Evolutionary conservation across 345 rosid species (phyloP).

Genomic region (Acer negundo): DNA sequence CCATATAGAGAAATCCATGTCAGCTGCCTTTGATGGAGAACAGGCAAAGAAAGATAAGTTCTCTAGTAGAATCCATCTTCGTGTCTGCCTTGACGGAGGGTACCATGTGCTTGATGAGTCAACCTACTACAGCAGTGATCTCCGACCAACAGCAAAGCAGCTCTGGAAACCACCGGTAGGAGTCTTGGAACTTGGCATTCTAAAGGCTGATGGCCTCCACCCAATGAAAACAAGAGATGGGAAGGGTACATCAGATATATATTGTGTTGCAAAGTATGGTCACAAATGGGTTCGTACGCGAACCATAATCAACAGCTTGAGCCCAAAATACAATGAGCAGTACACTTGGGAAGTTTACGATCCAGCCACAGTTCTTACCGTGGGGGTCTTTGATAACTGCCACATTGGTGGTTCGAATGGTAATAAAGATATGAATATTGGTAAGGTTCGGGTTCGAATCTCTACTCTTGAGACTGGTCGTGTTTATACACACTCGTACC

Average conservation of each 20-base stretch:
- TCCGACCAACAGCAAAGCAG: conserved; percentile 87
- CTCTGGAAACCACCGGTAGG: conserved; percentile 78
- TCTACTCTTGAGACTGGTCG: conserved; percentile 84
- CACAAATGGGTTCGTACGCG: conserved; percentile 95
- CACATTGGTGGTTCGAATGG: conserved; percentile 52
- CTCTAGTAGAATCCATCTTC: conserved; percentile 58
- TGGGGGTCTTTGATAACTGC: conserved; percentile 85
- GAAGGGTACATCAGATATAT: conserved; percentile 79
- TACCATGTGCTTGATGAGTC: conserved; percentile 96
- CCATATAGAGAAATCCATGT: conserved; percentile 52
- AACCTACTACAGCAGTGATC: conserved; percentile 92
- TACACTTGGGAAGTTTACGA: conserved; percentile 97
- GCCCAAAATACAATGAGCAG: conserved; percentile 91
- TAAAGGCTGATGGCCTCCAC: conserved; percentile 65
- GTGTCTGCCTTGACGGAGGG: conserved; percentile 88
- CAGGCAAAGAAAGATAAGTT: conserved; percentile 59
- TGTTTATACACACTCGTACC: conserved; percentile 81
- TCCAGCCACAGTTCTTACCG: conserved; percentile 81
- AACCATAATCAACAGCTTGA: conserved; percentile 64
- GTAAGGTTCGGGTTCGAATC: conserved; percentile 79
- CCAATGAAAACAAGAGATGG: conserved; percentile 78
- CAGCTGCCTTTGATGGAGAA: conserved; percentile 50
- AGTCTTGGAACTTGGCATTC: conserved; percentile 77
- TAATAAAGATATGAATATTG: conserved; percentile 58
- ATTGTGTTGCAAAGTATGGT: conserved; percentile 97